Percentiles rank a stretch among this genome's conserved stretches.
These are phyloP conservation scores for Cenchrus purpureus DNA, from an alignment of 176 grass and related monocot genomes.

Conservation along the genomic window DNA sequence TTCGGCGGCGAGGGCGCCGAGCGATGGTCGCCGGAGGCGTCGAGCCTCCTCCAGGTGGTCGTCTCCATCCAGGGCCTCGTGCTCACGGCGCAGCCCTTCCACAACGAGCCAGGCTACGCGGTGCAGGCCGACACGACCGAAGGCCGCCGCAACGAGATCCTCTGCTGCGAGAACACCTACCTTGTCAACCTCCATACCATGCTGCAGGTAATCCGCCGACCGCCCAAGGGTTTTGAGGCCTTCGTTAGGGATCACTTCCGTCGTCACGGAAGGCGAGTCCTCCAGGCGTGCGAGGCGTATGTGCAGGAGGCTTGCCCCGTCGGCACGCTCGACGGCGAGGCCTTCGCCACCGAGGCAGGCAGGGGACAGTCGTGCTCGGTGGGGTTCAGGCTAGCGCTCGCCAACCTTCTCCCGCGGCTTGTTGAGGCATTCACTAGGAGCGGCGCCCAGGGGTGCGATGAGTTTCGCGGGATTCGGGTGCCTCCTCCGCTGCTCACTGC, in stretches of 20 bases:
- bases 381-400: background rate
- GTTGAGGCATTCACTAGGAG: background rate
- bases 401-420: background rate
- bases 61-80: slow-evolving; percentile 32
- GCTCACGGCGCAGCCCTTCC: background rate
- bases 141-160: background rate
- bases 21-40: background rate
- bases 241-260: background rate
- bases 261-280: background rate
- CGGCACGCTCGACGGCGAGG: background rate
- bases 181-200: background rate
- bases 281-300: background rate
- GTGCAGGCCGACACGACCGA: background rate
- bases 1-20: background rate
- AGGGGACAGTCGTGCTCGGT: background rate
- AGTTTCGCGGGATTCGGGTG: too few relatives aligned
- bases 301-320: background rate
- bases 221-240: background rate
- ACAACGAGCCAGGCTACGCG: background rate
- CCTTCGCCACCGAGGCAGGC: background rate
- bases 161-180: background rate
- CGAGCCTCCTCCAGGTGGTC: slow-evolving; percentile 7
- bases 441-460: background rate
- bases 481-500: too few relatives aligned
- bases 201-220: background rate